Evolutionary conservation across 768 basidiomycete species (phyloP).

Genomic region (Amanita subjunquillea): DNA sequence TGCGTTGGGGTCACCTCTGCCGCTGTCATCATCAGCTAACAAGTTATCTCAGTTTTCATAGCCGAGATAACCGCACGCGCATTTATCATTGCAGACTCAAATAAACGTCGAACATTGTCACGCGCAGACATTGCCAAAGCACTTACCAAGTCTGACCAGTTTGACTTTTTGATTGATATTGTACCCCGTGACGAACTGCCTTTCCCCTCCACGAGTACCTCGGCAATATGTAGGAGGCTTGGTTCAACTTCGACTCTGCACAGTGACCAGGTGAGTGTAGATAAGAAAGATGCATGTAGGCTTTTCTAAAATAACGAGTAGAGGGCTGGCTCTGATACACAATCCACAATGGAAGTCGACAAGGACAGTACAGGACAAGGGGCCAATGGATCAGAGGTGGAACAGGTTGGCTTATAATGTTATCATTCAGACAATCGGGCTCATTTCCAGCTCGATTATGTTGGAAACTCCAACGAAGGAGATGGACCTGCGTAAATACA

Average conservation of each 20-base stretch:
- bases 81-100: slow-evolving; percentile 90
- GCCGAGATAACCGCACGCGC: slow-evolving; percentile 93
- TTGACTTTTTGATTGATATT: slow-evolving; percentile 96
- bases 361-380: not conserved
- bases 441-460: not conserved
- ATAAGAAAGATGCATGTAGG: no score
- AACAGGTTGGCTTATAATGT: not conserved
- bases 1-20: slow-evolving; percentile 31
- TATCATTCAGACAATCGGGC: not conserved
- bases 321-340: not conserved
- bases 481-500: not conserved
- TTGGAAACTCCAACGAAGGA: not conserved
- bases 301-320: not conserved
- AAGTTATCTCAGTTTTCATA: slow-evolving; percentile 61
- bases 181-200: slow-evolving; percentile 74
- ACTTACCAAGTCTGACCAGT: slow-evolving; percentile 86
- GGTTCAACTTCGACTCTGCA: not conserved
- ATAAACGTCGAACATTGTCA: slow-evolving; percentile 92
- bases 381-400: not conserved
- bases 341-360: not conserved
- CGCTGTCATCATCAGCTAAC: not conserved
- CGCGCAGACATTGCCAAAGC: slow-evolving; percentile 92
- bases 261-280: not conserved
- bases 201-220: slow-evolving; percentile 16
- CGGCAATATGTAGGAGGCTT: not conserved